Evolutionary conservation across 208 protist genomes (phyloP).

Genomic region (Angomonas ambiguus): DNA sequence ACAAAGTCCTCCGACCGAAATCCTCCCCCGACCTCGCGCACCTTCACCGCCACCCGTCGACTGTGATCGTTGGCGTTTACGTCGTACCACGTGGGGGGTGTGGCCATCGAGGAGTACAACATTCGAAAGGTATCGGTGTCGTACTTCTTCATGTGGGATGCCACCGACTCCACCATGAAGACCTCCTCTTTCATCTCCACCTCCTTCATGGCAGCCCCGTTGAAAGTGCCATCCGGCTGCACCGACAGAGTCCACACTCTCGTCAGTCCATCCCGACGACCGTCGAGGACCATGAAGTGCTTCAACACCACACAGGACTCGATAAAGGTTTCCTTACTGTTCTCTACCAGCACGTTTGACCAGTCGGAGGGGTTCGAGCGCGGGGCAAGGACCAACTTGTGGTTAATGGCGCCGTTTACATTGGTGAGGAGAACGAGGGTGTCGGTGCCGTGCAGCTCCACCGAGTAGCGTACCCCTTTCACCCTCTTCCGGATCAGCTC

Average conservation of each 20-base stretch:
- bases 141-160: slow-evolving; percentile 69
- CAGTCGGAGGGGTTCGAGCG: slow-evolving; percentile 43
- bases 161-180: slow-evolving; percentile 48
- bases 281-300: slow-evolving; percentile 58
- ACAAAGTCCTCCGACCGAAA: slow-evolving; percentile 66
- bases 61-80: slow-evolving; percentile 34
- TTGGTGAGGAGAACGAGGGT: slow-evolving; percentile 81
- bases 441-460: slow-evolving; percentile 68
- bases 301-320: slow-evolving; percentile 42
- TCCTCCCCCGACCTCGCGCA: slow-evolving; percentile 66
- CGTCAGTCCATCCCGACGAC: slow-evolving; percentile 68
- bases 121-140: slow-evolving; percentile 63
- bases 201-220: slow-evolving; percentile 27
- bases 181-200: slow-evolving; percentile 70
- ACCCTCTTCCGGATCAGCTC: slow-evolving; percentile 69
- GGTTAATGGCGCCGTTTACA: slow-evolving; percentile 64
- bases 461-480: slow-evolving; percentile 75
- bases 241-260: slow-evolving; percentile 71
- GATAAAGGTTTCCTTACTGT: slow-evolving; percentile 49
- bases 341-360: slow-evolving; percentile 43
- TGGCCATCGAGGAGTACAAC: slow-evolving; percentile 76
- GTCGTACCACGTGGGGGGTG: slow-evolving; percentile 74
- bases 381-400: slow-evolving; percentile 58
- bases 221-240: slow-evolving; percentile 31
- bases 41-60: slow-evolving; percentile 50